Conservation (phyloP, 768 basidiomycete genomes). For the Termitomyces sp. region DNA sequence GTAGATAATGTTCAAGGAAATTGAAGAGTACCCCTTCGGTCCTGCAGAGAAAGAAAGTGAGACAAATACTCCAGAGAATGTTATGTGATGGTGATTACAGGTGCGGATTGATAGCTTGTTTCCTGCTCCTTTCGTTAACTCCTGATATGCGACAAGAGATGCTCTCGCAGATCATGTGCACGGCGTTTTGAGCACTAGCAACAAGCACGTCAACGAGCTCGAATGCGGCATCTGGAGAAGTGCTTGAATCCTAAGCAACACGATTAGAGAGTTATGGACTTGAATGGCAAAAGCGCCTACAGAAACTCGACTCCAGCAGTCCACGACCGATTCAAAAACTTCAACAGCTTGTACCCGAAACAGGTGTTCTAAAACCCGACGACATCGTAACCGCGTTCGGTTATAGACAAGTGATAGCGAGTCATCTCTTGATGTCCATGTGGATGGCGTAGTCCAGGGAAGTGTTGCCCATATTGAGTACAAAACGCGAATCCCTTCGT, state of each 20-base stretch:
- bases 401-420: conserved; percentile 65
- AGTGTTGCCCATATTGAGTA: conserved; percentile 73
- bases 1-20: conserved; percentile 86
- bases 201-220: conserved; percentile 83
- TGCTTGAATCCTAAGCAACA: conserved; percentile 32
- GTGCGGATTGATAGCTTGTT: conserved; percentile 60
- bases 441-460: conserved; percentile 44
- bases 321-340: conserved; percentile 80
- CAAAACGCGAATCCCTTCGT: conserved; percentile 78
- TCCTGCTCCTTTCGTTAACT: conserved; percentile 57
- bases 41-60: conserved; percentile 36
- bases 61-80: background rate
- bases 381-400: conserved; percentile 67
- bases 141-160: conserved; percentile 60
- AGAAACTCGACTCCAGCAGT: conserved; percentile 72
- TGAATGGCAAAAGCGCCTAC: conserved; percentile 33
- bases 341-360: conserved; percentile 80
- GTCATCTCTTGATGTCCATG: conserved; percentile 60
- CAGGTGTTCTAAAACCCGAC: conserved; percentile 79
- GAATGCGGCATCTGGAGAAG: conserved; percentile 58
- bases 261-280: conserved; percentile 9
- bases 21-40: conserved; percentile 72
- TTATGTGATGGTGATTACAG: conserved; percentile 49
- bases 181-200: conserved; percentile 80
- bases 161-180: conserved; percentile 87